Evolutionary conservation across 208 protist genomes (phyloP).

Genomic region (Wallacemonas sp.): DNA sequence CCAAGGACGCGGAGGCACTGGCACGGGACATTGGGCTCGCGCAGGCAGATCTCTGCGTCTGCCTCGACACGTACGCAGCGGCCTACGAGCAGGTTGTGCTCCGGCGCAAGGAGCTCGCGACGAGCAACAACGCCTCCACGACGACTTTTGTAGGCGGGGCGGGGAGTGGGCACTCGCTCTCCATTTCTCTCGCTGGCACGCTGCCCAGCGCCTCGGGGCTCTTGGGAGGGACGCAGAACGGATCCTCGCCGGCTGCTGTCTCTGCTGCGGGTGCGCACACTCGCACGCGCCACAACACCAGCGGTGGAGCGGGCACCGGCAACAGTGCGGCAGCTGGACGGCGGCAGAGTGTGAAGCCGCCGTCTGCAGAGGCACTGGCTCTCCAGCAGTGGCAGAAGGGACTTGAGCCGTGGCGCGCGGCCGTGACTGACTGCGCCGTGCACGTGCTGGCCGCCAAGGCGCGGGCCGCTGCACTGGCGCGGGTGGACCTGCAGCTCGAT

Average conservation of each 20-base stretch:
- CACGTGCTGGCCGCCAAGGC: slow-evolving; percentile 8
- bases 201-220: slow-evolving; percentile 17
- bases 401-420: not conserved
- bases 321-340: slow-evolving; percentile 14
- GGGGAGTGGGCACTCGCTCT: not conserved
- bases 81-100: slow-evolving; percentile 8
- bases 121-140: not conserved
- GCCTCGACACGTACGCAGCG: slow-evolving; percentile 5
- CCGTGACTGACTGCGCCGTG: not conserved
- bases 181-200: slow-evolving; percentile 10
- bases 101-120: not conserved
- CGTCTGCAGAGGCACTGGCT: not conserved
- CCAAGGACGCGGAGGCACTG: not conserved
- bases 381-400: slow-evolving; percentile 9
- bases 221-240: too few species aligned
- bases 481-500: slow-evolving; percentile 17
- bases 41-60: slow-evolving; percentile 10
- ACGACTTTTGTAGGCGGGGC: not conserved
- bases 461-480: not conserved
- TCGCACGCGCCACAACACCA: too few species aligned
- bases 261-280: too few species aligned
- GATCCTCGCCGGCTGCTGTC: too few species aligned
- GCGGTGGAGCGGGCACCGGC: not conserved
- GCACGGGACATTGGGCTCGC: slow-evolving; percentile 1
- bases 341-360: slow-evolving; percentile 15